phyloP scores from a whole-genome alignment of 345 rosid species.

The Erysimum cheiranthoides region DNA sequence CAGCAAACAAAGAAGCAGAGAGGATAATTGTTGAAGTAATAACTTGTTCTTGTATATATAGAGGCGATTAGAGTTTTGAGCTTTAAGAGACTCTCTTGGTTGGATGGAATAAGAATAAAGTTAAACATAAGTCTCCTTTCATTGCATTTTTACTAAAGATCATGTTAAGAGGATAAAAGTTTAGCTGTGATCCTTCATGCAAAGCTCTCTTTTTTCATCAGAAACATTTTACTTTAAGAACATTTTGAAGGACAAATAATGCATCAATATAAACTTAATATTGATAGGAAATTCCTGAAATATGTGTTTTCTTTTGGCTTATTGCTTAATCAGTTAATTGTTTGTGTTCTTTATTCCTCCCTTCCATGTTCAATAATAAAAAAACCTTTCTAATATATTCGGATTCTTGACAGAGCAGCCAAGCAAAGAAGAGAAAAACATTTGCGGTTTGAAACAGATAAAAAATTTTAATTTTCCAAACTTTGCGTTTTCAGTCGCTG shows the following conservation, averaged over 20 bases:
- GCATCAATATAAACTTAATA: neutral
- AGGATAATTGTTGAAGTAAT: constrained; percentile 24
- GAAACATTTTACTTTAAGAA: neutral
- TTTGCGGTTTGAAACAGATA: constrained; percentile 5
- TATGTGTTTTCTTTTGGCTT: neutral
- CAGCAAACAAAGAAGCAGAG: constrained; percentile 32
- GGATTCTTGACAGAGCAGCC: constrained; percentile 47
- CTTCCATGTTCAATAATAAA: constrained; percentile 22
- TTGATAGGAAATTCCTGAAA: neutral
- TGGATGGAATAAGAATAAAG: constrained; percentile 48
- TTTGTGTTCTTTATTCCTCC: constrained; percentile 23
- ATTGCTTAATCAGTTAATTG: neutral
- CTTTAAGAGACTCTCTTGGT: constrained; percentile 29
- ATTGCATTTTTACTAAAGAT: constrained; percentile 27
- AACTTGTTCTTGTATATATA: constrained; percentile 35
- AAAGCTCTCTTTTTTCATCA: constrained; percentile 24
- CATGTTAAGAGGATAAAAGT: constrained; percentile 37
- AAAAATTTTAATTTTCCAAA: neutral
- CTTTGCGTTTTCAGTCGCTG: neutral
- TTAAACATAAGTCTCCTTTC: constrained; percentile 15
- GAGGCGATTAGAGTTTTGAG: constrained; percentile 18
- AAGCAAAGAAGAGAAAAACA: constrained; percentile 39
- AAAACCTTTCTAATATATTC: constrained; percentile 35
- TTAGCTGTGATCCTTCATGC: constrained; percentile 40
- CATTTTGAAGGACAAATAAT: neutral